These are phyloP conservation scores for Cerioporus squamosus DNA, from an alignment of 1,284 basidiomycete species.

Conservation along the genomic window DNA sequence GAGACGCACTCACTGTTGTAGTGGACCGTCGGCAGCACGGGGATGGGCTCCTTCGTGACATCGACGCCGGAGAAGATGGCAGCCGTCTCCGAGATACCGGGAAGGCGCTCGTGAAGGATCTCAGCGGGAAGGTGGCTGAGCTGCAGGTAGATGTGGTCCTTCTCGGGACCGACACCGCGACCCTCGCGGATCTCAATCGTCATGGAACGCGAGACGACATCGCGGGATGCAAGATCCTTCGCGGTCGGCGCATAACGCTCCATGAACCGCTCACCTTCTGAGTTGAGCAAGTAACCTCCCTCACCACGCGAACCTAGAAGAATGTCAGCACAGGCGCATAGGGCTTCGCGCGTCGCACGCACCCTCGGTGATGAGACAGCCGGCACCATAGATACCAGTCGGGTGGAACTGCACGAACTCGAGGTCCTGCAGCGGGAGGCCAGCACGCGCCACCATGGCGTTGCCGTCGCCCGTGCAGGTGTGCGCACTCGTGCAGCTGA, in stretches of 20 bases:
- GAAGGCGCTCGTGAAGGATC: constrained; percentile 95
- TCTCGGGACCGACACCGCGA: constrained; percentile 98
- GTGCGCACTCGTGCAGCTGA: constrained; percentile 98
- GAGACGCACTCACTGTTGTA: constrained; percentile 79
- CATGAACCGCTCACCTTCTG: constrained; percentile 99
- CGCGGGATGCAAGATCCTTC: constrained; percentile 99
- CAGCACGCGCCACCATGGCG: constrained; percentile 97
- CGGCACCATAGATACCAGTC: constrained; percentile 99
- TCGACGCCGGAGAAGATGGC: constrained; percentile 99
- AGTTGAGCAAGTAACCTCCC: constrained; percentile 98
- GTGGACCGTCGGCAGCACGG: constrained; percentile 95
- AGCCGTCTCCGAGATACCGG: constrained; percentile 99
- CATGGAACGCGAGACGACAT: constrained; percentile 99
- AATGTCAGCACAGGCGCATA: background rate
- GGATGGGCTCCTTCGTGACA: constrained; percentile 99
- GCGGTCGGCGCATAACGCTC: constrained; percentile 99
- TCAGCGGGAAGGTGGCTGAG: constrained; percentile 97
- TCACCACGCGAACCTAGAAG: constrained; percentile 95
- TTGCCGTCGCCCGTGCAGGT: constrained; percentile 99
- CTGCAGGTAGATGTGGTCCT: constrained; percentile 98
- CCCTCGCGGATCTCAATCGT: constrained; percentile 99
- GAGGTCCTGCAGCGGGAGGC: constrained; percentile 95
- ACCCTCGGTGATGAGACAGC: constrained; percentile 99
- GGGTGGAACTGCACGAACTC: constrained; percentile 99
- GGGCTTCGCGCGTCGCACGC: background rate